phyloP scores from a whole-genome alignment of 352 stramenopile species.

The Peronospora farinosa region DNA sequence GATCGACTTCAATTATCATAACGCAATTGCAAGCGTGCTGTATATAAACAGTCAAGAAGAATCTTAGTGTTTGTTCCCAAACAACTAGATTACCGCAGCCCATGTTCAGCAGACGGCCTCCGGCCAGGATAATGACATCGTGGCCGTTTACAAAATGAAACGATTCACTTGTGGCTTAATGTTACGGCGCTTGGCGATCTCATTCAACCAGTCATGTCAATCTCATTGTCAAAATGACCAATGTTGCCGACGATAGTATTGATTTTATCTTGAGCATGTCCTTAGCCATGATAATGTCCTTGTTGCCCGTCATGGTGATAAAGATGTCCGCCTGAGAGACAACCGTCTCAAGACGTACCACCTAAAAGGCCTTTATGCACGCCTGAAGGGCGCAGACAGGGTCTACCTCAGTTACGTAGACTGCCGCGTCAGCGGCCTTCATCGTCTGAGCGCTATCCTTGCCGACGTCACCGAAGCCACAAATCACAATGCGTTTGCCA shows the following conservation, averaged over 20 bases:
- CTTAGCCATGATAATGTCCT: slow-evolving; percentile 96
- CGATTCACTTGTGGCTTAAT: slow-evolving; percentile 99
- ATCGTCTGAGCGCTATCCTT: slow-evolving; percentile 97
- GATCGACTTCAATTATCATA: too few relatives aligned
- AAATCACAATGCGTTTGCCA: slow-evolving; percentile 96
- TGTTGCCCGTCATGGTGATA: slow-evolving; percentile 99
- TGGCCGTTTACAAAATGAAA: slow-evolving; percentile 94
- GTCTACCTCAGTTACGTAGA: slow-evolving; percentile 98
- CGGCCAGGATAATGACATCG: slow-evolving; percentile 95
- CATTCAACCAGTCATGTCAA: slow-evolving; percentile 95
- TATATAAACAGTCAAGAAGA: slow-evolving; percentile 63
- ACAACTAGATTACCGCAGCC: too few relatives aligned
- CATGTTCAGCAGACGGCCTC: slow-evolving; percentile 97
- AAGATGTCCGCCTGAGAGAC: slow-evolving; percentile 93
- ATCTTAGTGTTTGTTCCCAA: too few relatives aligned
- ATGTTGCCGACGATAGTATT: slow-evolving; percentile 99
- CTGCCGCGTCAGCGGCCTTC: slow-evolving; percentile 93
- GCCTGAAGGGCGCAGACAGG: slow-evolving; percentile 98
- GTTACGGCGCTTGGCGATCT: slow-evolving; percentile 89
- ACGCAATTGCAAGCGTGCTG: too few relatives aligned
- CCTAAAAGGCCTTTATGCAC: slow-evolving; percentile 97
- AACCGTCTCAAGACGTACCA: slow-evolving; percentile 91
- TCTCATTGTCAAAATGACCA: slow-evolving; percentile 99
- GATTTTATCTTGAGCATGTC: slow-evolving; percentile 99
- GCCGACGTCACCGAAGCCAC: slow-evolving; percentile 96